Conservation (phyloP, 2,329 filamentous ascomycete genomes). For the Coniochaeta ligniaria region DNA sequence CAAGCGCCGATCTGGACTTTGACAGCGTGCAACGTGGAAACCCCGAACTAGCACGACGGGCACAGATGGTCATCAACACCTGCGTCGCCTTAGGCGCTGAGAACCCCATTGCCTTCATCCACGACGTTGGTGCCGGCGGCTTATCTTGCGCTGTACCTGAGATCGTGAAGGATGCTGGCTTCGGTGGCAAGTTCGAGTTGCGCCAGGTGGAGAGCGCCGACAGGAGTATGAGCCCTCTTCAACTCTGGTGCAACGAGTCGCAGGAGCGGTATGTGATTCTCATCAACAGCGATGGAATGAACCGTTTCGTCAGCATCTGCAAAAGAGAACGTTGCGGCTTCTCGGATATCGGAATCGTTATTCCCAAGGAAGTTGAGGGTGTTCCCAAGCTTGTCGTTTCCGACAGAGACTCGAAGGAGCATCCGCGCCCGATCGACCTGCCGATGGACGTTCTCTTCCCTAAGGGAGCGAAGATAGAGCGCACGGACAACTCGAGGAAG, state of each 20-base stretch:
- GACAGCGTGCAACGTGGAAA: conserved; percentile 96
- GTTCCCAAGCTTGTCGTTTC: conserved; percentile 70
- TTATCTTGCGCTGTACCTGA: conserved; percentile 71
- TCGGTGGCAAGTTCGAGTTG: conserved; percentile 89
- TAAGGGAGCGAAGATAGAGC: conserved; percentile 74
- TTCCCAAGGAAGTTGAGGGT: conserved; percentile 52
- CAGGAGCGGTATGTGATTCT: conserved; percentile 95
- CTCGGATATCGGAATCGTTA: conserved; percentile 80
- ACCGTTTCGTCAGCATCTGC: conserved; percentile 64
- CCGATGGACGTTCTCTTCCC: conserved; percentile 87
- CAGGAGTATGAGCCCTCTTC: conserved; percentile 84
- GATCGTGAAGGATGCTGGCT: conserved; percentile 83
- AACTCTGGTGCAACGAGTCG: conserved; percentile 97
- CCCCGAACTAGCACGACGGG: conserved; percentile 89
- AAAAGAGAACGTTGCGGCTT: conserved; percentile 84
- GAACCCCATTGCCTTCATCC: conserved; percentile 93
- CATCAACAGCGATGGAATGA: conserved; percentile 73
- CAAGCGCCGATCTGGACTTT: conserved; percentile 81
- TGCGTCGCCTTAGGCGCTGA: conserved; percentile 77
- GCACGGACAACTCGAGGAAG: conserved; percentile 64
- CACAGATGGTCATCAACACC: conserved; percentile 96
- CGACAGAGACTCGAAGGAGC: conserved; percentile 68
- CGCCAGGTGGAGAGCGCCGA: conserved; percentile 89
- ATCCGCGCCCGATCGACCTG: conserved; percentile 76
- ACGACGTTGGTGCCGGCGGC: conserved; percentile 93